phyloP scores from a whole-genome alignment of 805 yeast genomes.

The Candida awuae region DNA sequence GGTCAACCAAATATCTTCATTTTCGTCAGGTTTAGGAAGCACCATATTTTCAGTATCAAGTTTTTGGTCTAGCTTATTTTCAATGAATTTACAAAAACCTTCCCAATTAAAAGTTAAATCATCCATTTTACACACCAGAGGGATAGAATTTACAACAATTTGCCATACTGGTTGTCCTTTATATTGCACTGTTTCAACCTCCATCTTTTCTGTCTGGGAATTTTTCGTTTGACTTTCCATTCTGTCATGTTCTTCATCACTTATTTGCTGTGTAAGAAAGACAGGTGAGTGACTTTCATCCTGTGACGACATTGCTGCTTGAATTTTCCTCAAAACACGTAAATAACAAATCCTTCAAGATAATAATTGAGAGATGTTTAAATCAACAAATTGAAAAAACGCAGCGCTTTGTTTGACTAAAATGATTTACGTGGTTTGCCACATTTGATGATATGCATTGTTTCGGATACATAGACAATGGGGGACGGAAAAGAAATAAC shows the following conservation, averaged over 20 bases:
- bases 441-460: too few species aligned
- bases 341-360: too few species aligned
- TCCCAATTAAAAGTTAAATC: constrained; percentile 3
- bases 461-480: too few species aligned
- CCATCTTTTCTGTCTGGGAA: not conserved
- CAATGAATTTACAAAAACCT: not conserved
- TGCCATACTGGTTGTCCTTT: constrained; percentile 11
- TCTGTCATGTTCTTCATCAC: not conserved
- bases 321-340: too few species aligned
- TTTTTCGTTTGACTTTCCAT: not conserved
- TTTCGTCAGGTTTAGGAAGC: not conserved
- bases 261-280: not conserved
- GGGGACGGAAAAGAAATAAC: not conserved
- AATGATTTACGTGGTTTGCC: too few species aligned
- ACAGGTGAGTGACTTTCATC: not conserved
- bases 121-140: constrained; percentile 1
- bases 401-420: too few species aligned
- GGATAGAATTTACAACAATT: not conserved
- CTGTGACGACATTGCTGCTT: not conserved
- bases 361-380: too few species aligned
- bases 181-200: constrained; percentile 1
- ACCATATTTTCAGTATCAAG: not conserved
- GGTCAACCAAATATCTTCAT: constrained; percentile 5
- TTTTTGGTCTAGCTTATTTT: not conserved
- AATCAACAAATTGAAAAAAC: too few species aligned